Base-by-base conservation (phyloP, 305 asterid species). In the Fraxinus sp. region DNA sequence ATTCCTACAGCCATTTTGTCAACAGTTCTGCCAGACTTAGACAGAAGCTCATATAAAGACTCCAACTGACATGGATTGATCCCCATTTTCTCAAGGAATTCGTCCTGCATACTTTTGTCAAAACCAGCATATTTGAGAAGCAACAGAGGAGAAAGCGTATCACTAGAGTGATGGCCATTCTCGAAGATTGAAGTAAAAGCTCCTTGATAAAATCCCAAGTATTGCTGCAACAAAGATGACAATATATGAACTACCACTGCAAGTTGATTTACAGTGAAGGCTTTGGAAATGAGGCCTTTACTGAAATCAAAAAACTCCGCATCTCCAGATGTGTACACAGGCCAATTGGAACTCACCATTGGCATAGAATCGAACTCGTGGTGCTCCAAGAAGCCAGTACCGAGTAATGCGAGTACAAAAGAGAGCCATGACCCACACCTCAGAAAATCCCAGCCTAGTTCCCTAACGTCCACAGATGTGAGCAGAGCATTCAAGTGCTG, bases 401-500 rank as follows among this genome's bases (percentile, higher is more conserved):
- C 85, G 78, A 95, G 91, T 43, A 93, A 77, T 78, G 97, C 93
- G 75, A 95, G 91, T 32, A 91, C 85, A 82, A 95, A 86, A 79
- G 97, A 92, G 62, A 97, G 87, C 97, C 97, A 92, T 79, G 97
- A 95, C 43, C 98, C 98, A 81, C 84, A 84, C 93, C 91, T 88
- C 62, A 90, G 85, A 84, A 93, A 93, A 74, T 92, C 94, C 97
- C 97, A 97, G 77, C 95, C 93, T 11, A 86, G 91, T 70, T 90
- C 93, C 87, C 86, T 85, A 57, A 35, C 88, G 85, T 90, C 91
- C 82, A 90, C 90, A 76, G 89, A 71, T 80, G 52, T 57, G 57
- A 88, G 88, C 22, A 92, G 87, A 82, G 79, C 86, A 79, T 90
- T 90, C 89, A 92, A 77, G 62, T 88, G 94, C 79, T 90, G 90